phyloP scores from a whole-genome alignment of 768 basidiomycete species.

The Tricholoma furcatifolium region DNA sequence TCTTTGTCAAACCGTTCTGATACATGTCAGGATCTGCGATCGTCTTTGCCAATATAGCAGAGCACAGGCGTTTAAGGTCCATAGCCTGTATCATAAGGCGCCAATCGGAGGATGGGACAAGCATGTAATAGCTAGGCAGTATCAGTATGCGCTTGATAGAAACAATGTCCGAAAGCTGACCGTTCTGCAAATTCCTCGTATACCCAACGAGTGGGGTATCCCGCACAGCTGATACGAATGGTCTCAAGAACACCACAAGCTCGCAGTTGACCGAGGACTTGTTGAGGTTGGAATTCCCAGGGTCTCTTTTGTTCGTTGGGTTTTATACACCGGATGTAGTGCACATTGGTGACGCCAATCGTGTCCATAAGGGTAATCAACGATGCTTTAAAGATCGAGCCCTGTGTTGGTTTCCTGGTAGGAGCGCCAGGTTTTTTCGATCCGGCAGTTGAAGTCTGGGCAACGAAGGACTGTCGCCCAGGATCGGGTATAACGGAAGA shows the following conservation, averaged over 20 bases:
- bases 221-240: conserved; percentile 97
- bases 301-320: conserved; percentile 96
- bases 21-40: conserved; percentile 96
- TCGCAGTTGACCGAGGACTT: conserved; percentile 91
- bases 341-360: conserved; percentile 94
- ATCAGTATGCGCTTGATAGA: conserved; percentile 15
- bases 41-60: conserved; percentile 78
- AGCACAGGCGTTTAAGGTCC: conserved; percentile 80
- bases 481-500: conserved; percentile 88
- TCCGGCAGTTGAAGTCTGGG: conserved; percentile 36
- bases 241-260: conserved; percentile 99
- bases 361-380: conserved; percentile 96
- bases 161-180: conserved; percentile 40
- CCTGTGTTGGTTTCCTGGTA: conserved; percentile 92
- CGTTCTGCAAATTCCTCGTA: conserved; percentile 99
- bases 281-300: conserved; percentile 96
- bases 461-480: conserved; percentile 71
- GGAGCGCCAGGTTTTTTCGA: conserved; percentile 63
- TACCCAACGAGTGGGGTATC: conserved; percentile 97
- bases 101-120: conserved; percentile 86
- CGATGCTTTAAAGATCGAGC: conserved; percentile 97
- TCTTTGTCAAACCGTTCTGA: conserved; percentile 95
- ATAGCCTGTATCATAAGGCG: conserved; percentile 78
- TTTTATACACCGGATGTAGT: conserved; percentile 99
- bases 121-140: conserved; percentile 86